Base-by-base conservation (phyloP, 495 filamentous ascomycete genomes). In the Penicillium angulare region DNA sequence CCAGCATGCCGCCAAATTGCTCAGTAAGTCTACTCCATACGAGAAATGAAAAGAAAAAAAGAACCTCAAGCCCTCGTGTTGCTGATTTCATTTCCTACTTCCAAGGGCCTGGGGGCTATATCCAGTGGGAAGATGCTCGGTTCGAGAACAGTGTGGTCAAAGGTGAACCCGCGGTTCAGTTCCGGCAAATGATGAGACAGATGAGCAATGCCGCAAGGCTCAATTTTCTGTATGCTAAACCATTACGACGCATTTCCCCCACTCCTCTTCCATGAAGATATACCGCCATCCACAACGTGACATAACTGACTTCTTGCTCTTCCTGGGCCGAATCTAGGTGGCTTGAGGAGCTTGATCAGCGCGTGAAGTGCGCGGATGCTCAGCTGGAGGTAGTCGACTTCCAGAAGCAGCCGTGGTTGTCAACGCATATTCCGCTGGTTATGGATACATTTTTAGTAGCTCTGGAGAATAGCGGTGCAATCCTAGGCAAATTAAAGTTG, bases 41-140 rank as follows among this genome's bases (percentile, higher is more conserved):
- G 38, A 8, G 20, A 9, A 27, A 27, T 5, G 27, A 6, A 31
- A 31, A 7, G 2, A 31, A 31, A 12, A 9, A 10, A 29, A 5
- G 26, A 29, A 29, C 27, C 2, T 31, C 8, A 6, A 31, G 8
- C 5, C 27, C 2, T 31, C 8, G 5, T 9, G 8, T 0, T 27
- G 15, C 0, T 32, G 13, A 1, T 7, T 10, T 35, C 8, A 5
- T 12, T 9, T 9, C 5, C 27, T 9, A 31, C 27, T 27, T 12
- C 29, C n/a, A n/a, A 69, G 65, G 67, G 44, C 67, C 67, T 4
- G 57, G 63, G 5, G 65, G 67, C 3, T 61, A 62, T 35, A 44
- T 71, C 10, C 65, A 71, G 50, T 67, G 65, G 67, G 59, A 60
- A 15, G 65, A 71, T 27, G 56, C 56, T 8, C 63, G 66, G 26